These are phyloP conservation scores for Mycosphaerella sp. DNA, from an alignment of 2,329 filamentous ascomycete genomes.

Conservation along the genomic window DNA sequence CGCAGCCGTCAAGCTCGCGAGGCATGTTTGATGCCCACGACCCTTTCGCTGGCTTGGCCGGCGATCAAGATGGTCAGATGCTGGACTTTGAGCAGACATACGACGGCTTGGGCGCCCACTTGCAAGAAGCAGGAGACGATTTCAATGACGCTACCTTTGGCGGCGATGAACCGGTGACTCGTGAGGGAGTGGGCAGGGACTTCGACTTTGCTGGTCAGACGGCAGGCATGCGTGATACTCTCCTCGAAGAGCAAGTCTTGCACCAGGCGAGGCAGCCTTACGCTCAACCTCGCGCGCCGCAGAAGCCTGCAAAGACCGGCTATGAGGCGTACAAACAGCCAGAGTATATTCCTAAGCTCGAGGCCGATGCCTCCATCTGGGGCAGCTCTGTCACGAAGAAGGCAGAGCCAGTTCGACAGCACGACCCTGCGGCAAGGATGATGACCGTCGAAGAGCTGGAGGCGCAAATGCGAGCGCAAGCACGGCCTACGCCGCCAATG, in stretches of 20 bases:
- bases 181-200: constrained; percentile 69
- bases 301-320: constrained; percentile 66
- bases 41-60: constrained; percentile 78
- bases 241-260: constrained; percentile 85
- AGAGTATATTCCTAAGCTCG: constrained; percentile 79
- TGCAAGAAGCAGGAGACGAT: constrained; percentile 86
- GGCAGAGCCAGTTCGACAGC: constrained; percentile 30
- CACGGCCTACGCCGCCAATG: constrained; percentile 37
- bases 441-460: constrained; percentile 97
- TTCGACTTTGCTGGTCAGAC: constrained; percentile 97
- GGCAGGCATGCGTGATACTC: constrained; percentile 74
- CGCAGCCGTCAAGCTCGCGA: constrained; percentile 32
- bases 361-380: constrained; percentile 92
- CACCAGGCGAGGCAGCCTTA: constrained; percentile 68
- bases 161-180: constrained; percentile 41
- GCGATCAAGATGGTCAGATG: constrained; percentile 44
- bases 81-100: constrained; percentile 96
- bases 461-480: constrained; percentile 75
- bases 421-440: constrained; percentile 58
- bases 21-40: constrained; percentile 74
- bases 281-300: constrained; percentile 27
- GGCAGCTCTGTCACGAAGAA: constrained; percentile 61
- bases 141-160: constrained; percentile 96
- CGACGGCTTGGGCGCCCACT: constrained; percentile 83
- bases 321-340: constrained; percentile 88